Base-by-base conservation (phyloP, 1,284 basidiomycete genomes). In the Amylostereum chailletii region DNA sequence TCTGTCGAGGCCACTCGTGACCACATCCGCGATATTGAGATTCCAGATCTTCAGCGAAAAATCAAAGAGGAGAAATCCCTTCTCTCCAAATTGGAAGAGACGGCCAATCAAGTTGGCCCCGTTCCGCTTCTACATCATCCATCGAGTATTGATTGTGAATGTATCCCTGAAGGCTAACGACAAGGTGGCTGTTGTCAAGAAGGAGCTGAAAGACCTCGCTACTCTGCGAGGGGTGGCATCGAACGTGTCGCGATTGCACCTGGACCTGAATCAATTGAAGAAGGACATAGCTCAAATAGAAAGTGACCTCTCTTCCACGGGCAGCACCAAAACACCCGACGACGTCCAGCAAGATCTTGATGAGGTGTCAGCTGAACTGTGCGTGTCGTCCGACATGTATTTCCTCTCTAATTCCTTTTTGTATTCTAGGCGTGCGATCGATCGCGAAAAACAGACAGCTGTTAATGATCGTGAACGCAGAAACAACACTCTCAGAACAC, bases 281-380 rank as follows among this genome's bases (percentile, higher is more conserved):
- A 66, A 74, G 37, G 88, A 92, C 42, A 77, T 88, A 37, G 54
- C 65, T n/a, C 67, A 71, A 42, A 69, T 92, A 37, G 89, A 95
- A 64, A 70, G 70, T 34, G 81, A 86, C 38, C 72, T 97, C 8
- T 69, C 76, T 27, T 69, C 75, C 3, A 81, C 81, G 1, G 93
- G 92, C 2, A 86, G 84, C 9, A 77, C 79, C 4, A 90, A 84
- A 65, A 93, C 91, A 0, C 77, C 81, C 1, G 89, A 92, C 45
- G 91, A 94, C 46, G 83, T 96, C 2, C 88, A 95, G 62, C 67
- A 62, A 29, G 84, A 94, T 58, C 70, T 94, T 5, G 79, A 86
- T 48, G 66, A 67, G 3, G 59, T 93, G 34, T 71, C 75, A 1
- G 66, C 65, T 19, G 72, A 86, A 48, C 74, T 93, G 93, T 95